Evolutionary conservation across 2,329 filamentous ascomycete genomes (phyloP).

Genomic region (Epichloe scottii): DNA sequence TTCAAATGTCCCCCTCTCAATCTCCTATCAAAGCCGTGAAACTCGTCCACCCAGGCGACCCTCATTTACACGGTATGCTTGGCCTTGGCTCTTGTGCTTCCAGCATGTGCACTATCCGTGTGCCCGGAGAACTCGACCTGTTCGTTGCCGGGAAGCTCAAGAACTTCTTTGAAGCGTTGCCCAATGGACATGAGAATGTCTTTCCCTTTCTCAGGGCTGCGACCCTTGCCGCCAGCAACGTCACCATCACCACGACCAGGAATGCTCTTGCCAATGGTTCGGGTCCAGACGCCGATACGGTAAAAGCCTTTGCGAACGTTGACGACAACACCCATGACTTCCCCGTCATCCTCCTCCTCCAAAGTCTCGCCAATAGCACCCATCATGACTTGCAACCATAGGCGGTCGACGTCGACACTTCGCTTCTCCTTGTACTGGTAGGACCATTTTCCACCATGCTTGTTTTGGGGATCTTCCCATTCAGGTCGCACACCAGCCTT

Average conservation of each 20-base stretch:
- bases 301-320: conserved; percentile 98
- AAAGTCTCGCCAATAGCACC: conserved; percentile 95
- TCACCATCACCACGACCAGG: conserved; percentile 63
- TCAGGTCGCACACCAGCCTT: conserved; percentile 94
- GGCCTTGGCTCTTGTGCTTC: conserved; percentile 89
- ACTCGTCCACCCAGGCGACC: not conserved
- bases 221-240: conserved; percentile 63
- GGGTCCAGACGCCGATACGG: conserved; percentile 94
- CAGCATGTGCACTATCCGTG: conserved; percentile 83
- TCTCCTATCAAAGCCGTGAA: not conserved
- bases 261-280: conserved; percentile 77
- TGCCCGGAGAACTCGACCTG: conserved; percentile 91
- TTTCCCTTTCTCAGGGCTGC: conserved; percentile 68
- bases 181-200: conserved; percentile 78
- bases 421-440: conserved; percentile 97
- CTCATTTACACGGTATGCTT: conserved; percentile 67
- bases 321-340: conserved; percentile 98
- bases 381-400: conserved; percentile 96
- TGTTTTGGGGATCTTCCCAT: conserved; percentile 98
- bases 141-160: conserved; percentile 67
- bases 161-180: conserved; percentile 80
- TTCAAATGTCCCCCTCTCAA: conserved; percentile 12
- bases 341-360: conserved; percentile 85
- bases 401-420: conserved; percentile 77
- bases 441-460: conserved; percentile 98